Evolutionary conservation across 148 eudicot species (phyloP).

Genomic region (Amaranthus hypochondriacus): DNA sequence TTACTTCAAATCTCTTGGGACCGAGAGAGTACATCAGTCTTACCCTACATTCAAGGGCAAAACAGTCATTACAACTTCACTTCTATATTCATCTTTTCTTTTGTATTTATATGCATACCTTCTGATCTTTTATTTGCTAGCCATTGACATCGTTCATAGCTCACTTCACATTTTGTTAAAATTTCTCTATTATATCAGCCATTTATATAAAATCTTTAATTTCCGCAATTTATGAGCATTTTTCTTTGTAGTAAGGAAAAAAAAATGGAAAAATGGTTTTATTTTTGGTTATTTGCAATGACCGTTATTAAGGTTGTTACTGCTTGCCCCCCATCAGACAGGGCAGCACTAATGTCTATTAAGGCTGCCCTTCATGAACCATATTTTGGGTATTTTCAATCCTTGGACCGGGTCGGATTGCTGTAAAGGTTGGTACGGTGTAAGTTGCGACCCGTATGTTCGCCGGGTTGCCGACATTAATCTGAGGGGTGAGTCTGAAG

Average conservation of each 20-base stretch:
- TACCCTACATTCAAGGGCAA: conserved; percentile 12
- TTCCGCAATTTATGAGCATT: neutral
- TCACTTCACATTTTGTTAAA: conserved; percentile 4
- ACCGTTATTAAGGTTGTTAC: conserved; percentile 29
- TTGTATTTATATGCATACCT: conserved; percentile 13
- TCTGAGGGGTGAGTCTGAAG: conserved; percentile 87
- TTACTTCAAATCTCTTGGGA: no score
- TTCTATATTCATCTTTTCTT: neutral
- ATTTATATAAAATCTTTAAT: no score
- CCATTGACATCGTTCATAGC: conserved; percentile 7
- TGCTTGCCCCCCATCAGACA: conserved; percentile 72
- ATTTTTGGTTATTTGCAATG: conserved; percentile 28
- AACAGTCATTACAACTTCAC: conserved; percentile 7
- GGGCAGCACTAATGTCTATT: conserved; percentile 62
- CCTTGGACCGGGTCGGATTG: conserved; percentile 80
- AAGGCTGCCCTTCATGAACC: conserved; percentile 60
- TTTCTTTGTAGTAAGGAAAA: neutral
- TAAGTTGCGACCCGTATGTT: conserved; percentile 58
- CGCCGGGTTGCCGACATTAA: conserved; percentile 68
- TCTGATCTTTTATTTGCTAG: neutral
- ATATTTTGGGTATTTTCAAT: conserved; percentile 63
- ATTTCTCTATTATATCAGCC: no score
- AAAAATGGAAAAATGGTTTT: conserved; percentile 13
- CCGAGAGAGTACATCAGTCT: no score
- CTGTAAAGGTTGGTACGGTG: conserved; percentile 78